Percentiles rank a stretch among this genome's conserved stretches.
Evolutionary conservation across 75 land plant species (phyloP).

Genomic region (Pseudotsuga menziesii): DNA sequence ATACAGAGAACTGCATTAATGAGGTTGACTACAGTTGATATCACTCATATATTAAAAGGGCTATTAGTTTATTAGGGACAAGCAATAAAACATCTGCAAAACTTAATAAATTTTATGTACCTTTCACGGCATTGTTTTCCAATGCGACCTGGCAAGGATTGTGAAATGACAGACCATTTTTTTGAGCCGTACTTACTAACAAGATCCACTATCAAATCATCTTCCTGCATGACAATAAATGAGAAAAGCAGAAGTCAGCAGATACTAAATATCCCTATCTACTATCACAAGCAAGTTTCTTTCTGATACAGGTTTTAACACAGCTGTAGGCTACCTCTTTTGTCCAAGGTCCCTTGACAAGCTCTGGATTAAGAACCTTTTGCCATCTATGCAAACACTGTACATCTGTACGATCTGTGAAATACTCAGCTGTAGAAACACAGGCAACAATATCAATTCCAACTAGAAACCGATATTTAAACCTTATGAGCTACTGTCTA

Average conservation of each 20-base stretch:
- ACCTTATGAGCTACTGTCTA: neutral
- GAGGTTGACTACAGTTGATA: neutral
- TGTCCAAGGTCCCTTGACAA: conserved; percentile 91
- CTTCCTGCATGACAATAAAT: conserved; percentile 47
- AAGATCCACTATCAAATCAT: conserved; percentile 74
- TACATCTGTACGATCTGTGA: conserved; percentile 77
- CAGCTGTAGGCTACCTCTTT: conserved; percentile 55
- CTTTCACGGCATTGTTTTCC: conserved; percentile 96
- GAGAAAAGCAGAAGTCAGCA: conserved; percentile 3
- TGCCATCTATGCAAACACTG: conserved; percentile 95
- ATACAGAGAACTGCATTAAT: neutral
- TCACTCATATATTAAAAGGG: neutral
- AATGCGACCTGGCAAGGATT: conserved; percentile 80
- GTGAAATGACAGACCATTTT: conserved; percentile 89
- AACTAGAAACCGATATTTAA: neutral
- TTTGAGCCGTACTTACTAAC: conserved; percentile 75
- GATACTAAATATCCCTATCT: neutral
- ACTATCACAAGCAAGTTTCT: neutral
- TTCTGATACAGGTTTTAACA: neutral
- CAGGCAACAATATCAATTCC: conserved; percentile 2
- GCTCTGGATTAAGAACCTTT: conserved; percentile 87
- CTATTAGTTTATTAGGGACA: neutral
- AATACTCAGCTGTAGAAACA: conserved; percentile 63
- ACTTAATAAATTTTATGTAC: conserved; percentile 15
- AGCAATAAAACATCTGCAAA: neutral